These are phyloP conservation scores for Diphasiastrum complanatum DNA, from an alignment of 83 land plant species.

Conservation along the genomic window DNA sequence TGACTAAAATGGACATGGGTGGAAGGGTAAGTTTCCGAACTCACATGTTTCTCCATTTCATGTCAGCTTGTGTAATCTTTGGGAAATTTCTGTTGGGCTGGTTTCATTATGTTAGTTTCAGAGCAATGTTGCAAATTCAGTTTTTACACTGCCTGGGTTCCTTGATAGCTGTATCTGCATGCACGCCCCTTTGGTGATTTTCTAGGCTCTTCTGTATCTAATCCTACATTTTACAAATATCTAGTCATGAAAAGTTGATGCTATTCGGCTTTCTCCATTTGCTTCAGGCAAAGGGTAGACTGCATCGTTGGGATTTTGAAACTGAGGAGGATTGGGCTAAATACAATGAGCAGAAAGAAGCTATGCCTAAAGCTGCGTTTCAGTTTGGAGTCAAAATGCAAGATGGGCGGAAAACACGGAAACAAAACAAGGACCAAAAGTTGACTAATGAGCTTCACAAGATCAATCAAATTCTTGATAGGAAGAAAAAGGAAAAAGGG, in stretches of 20 bases:
- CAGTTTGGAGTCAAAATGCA: conserved; percentile 99
- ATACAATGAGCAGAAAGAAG: conserved; percentile 96
- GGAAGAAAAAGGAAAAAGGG: conserved; percentile 63
- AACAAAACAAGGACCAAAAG: conserved; percentile 95
- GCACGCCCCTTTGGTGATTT: too few relatives aligned
- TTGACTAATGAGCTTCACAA: conserved; percentile 88
- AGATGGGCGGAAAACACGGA: conserved; percentile 94
- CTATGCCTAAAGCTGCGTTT: conserved; percentile 99
- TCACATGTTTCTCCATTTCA: too few relatives aligned
- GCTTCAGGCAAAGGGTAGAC: conserved; percentile 93
- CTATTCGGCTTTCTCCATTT: neutral
- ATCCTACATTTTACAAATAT: neutral
- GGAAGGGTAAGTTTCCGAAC: conserved; percentile 68
- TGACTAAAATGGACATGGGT: conserved; percentile 99
- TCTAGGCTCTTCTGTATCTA: too few relatives aligned
- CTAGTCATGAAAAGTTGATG: neutral
- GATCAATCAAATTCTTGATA: conserved; percentile 76
- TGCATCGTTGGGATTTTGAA: conserved; percentile 97
- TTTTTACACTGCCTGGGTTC: too few relatives aligned
- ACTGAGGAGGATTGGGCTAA: conserved; percentile 98
- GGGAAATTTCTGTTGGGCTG: too few relatives aligned
- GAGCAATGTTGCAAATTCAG: too few relatives aligned
- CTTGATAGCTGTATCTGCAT: too few relatives aligned
- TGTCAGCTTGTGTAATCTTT: too few relatives aligned
- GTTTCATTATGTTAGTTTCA: too few relatives aligned